A percentile compares a stretch with the other conserved stretches of the same genome.
Evolutionary conservation across 1,284 basidiomycete species (phyloP).

Genomic region (Microbotryomycetes sp.): DNA sequence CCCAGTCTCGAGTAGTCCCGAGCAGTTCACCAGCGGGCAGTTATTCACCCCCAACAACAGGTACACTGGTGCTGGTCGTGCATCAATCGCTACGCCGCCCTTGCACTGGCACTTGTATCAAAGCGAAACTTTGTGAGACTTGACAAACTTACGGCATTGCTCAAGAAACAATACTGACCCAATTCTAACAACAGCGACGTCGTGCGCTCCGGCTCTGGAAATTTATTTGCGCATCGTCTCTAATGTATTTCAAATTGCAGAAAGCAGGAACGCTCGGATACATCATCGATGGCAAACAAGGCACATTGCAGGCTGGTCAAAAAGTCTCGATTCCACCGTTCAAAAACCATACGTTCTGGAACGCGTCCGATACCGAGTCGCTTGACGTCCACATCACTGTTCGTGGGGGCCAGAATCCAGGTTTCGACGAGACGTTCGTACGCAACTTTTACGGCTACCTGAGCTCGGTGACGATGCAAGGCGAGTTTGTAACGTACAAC

Average conservation of each 20-base stretch:
- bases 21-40: constrained; percentile 35
- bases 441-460: constrained; percentile 39
- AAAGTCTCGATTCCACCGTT: constrained; percentile 36
- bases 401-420: constrained; percentile 36
- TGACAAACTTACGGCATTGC: too few species aligned
- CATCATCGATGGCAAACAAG: constrained; percentile 38
- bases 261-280: constrained; percentile 37
- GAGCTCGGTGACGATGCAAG: constrained; percentile 32
- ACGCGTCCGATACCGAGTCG: constrained; percentile 33
- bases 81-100: constrained; percentile 38
- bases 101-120: constrained; percentile 40
- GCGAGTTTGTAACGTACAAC: too few species aligned
- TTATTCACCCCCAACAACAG: constrained; percentile 35
- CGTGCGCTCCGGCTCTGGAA: too few species aligned
- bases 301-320: constrained; percentile 36
- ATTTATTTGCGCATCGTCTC: too few species aligned
- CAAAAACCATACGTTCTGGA: constrained; percentile 41
- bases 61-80: constrained; percentile 34
- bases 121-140: constrained; percentile 37
- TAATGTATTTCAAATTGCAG: neutral
- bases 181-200: too few species aligned
- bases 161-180: too few species aligned
- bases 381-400: constrained; percentile 39
- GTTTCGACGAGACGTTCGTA: constrained; percentile 39
- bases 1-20: constrained; percentile 5